These are phyloP conservation scores for Rhodotorula taiwanensis DNA, from an alignment of 768 basidiomycete genomes.

Conservation along the genomic window DNA sequence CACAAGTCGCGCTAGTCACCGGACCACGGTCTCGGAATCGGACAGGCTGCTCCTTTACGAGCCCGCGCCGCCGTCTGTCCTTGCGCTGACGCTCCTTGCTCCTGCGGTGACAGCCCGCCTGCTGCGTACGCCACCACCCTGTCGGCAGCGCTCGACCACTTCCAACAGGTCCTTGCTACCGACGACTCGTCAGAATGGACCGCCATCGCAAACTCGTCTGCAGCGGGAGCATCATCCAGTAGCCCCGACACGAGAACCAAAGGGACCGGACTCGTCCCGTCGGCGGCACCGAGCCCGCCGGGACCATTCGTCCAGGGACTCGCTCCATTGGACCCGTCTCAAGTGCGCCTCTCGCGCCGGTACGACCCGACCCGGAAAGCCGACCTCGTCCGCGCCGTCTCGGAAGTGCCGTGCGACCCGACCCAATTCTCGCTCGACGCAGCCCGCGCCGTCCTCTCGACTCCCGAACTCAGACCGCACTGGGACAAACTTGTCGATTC, in stretches of 20 bases:
- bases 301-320: conserved; percentile 2
- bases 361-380: neutral
- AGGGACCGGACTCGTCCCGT: neutral
- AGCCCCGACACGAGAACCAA: neutral
- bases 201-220: neutral
- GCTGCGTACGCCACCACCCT: conserved; percentile 3
- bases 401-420: conserved; percentile 5
- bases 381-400: conserved; percentile 39
- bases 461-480: conserved; percentile 73
- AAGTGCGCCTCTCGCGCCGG: neutral
- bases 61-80: too few relatives aligned
- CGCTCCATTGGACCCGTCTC: neutral
- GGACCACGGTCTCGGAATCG: too few relatives aligned
- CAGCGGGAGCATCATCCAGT: neutral
- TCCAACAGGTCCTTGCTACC: neutral
- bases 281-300: neutral
- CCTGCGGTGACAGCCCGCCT: conserved; percentile 5
- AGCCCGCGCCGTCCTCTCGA: conserved; percentile 70
- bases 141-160: neutral
- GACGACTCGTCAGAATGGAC: neutral
- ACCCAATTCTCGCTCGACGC: conserved; percentile 42
- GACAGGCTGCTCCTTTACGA: too few relatives aligned
- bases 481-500: conserved; percentile 86
- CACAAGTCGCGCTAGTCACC: too few relatives aligned
- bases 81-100: too few relatives aligned